These are phyloP conservation scores for Ochromonas danica DNA, from an alignment of 108 stramenopile genomes.

Conservation along the genomic window DNA sequence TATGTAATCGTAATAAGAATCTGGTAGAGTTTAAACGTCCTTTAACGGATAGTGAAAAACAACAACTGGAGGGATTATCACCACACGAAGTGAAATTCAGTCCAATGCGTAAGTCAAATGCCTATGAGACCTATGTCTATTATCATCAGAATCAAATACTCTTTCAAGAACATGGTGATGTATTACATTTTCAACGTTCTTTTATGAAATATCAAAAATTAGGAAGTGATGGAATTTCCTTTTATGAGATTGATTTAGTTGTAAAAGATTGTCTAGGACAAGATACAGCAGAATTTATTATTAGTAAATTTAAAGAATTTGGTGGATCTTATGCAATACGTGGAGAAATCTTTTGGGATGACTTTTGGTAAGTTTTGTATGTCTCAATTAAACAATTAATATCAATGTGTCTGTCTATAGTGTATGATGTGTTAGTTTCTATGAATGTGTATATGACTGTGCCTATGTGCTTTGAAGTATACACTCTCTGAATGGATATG, in stretches of 20 bases:
- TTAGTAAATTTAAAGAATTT: background rate
- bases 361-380: slow-evolving; percentile 8
- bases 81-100: too few relatives aligned
- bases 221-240: background rate
- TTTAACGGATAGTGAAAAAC: background rate
- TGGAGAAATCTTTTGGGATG: slow-evolving; percentile 1
- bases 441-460: too few relatives aligned
- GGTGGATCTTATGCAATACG: background rate
- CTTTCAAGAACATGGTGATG: background rate
- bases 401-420: too few relatives aligned
- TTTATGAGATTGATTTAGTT: background rate
- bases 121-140: background rate
- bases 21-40: background rate
- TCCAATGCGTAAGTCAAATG: background rate
- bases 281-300: background rate
- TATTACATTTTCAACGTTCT: background rate
- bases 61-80: background rate
- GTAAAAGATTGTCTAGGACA: background rate
- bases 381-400: too few relatives aligned
- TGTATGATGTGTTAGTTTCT: too few relatives aligned
- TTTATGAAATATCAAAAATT: background rate
- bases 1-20: background rate
- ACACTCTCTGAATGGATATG: background rate
- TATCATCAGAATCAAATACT: background rate
- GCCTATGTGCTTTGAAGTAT: too few relatives aligned